Evolutionary conservation across 2,329 filamentous ascomycete genomes (phyloP).

Genomic region (Ophiostoma perfectum): DNA sequence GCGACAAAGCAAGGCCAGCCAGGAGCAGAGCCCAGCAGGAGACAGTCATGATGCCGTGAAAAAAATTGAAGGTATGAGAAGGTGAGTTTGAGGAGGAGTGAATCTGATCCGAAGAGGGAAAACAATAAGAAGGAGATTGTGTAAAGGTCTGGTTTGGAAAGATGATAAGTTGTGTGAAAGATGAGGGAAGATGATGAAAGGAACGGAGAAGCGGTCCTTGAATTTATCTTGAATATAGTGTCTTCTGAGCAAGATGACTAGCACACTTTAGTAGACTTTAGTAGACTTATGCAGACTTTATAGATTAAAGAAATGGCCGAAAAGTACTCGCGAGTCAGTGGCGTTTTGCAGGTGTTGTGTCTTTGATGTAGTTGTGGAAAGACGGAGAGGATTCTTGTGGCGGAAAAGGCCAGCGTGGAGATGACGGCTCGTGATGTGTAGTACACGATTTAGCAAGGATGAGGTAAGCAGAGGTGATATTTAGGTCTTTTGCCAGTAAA

Average conservation of each 20-base stretch:
- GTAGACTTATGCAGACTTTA: background rate
- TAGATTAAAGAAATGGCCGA: background rate
- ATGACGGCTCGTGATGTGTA: background rate
- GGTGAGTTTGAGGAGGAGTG: background rate
- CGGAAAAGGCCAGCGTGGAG: conserved; percentile 45
- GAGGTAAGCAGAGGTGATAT: background rate
- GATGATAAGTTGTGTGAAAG: too few relatives aligned
- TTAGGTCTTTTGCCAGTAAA: background rate
- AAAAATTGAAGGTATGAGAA: background rate
- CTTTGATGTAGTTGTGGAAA: background rate
- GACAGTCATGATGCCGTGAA: background rate
- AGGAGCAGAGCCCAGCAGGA: conserved; percentile 46
- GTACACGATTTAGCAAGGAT: background rate
- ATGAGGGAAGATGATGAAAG: too few relatives aligned
- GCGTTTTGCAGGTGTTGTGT: background rate
- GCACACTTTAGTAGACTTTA: too few relatives aligned
- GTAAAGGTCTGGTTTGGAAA: too few relatives aligned
- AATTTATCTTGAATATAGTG: too few relatives aligned
- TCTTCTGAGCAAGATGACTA: too few relatives aligned
- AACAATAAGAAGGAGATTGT: too few relatives aligned
- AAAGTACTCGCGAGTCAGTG: background rate
- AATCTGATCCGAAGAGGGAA: too few relatives aligned
- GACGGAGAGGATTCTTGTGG: background rate
- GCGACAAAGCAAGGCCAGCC: conserved; percentile 52
- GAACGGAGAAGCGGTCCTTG: too few relatives aligned